A percentile compares a stretch with the other conserved stretches of the same genome.
These are phyloP conservation scores for Sindora glabra DNA, from an alignment of 306 rosid species.

Conservation along the genomic window DNA sequence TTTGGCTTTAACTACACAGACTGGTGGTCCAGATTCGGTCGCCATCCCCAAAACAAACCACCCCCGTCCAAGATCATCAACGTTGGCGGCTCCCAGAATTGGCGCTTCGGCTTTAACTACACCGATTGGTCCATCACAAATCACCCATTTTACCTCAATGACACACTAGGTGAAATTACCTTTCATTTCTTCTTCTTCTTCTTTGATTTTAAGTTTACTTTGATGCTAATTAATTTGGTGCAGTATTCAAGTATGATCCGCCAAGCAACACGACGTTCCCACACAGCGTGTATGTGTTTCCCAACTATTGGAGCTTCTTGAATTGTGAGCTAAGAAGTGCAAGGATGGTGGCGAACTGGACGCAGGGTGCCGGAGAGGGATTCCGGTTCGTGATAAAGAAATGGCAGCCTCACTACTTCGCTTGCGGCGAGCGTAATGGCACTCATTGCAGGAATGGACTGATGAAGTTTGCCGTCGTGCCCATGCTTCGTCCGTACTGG, in stretches of 20 bases:
- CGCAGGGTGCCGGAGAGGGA: constrained; percentile 52
- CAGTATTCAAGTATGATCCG: constrained; percentile 68
- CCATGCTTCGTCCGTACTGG: constrained; percentile 31
- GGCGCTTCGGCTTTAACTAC: constrained; percentile 55
- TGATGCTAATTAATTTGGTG: background rate
- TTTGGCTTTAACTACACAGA: constrained; percentile 25
- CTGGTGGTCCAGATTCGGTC: constrained; percentile 32
- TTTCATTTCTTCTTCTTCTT: background rate
- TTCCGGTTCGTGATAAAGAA: constrained; percentile 40
- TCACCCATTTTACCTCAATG: constrained; percentile 47
- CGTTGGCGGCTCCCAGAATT: constrained; percentile 49
- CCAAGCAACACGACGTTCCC: constrained; percentile 38
- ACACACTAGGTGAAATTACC: constrained; percentile 42
- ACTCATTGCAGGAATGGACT: constrained; percentile 52
- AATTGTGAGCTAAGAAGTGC: constrained; percentile 48
- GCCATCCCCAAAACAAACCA: constrained; percentile 15
- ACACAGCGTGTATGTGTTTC: constrained; percentile 57
- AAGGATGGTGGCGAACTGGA: constrained; percentile 20
- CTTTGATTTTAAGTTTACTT: background rate
- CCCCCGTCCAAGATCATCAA: constrained; percentile 19
- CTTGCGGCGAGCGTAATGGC: constrained; percentile 51
- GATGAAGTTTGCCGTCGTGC: constrained; percentile 59
- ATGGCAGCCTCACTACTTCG: constrained; percentile 57
- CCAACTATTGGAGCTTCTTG: constrained; percentile 26
- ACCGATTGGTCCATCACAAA: constrained; percentile 42